phyloP scores from a whole-genome alignment of 2,329 filamentous ascomycete genomes.

The Diaporthe eres region DNA sequence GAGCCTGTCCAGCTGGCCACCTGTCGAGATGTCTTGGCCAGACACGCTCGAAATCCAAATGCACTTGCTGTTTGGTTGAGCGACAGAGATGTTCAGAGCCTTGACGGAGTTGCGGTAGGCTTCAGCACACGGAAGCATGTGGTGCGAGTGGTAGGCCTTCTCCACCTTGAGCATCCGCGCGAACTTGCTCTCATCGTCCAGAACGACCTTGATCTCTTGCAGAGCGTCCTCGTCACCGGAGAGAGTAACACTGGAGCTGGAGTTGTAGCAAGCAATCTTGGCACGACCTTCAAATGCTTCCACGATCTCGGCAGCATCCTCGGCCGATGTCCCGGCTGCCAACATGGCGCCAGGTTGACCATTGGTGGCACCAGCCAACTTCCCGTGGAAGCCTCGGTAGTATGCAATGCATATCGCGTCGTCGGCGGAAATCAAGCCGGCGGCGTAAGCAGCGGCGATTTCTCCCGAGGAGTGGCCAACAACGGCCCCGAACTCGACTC shows the following conservation, averaged over 20 bases:
- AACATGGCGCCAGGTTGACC: conserved; percentile 22
- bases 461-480: conserved; percentile 48
- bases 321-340: background rate
- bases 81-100: conserved; percentile 43
- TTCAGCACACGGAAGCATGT: conserved; percentile 54
- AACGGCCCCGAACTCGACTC: conserved; percentile 46
- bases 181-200: conserved; percentile 52
- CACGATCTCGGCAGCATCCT: conserved; percentile 41
- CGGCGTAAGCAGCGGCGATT: conserved; percentile 29
- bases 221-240: conserved; percentile 49
- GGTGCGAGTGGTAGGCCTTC: conserved; percentile 60
- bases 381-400: conserved; percentile 41
- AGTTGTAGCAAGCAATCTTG: conserved; percentile 6
- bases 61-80: conserved; percentile 4
- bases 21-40: background rate
- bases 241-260: conserved; percentile 46
- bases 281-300: background rate
- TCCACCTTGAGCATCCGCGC: conserved; percentile 56
- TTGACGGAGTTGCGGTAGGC: conserved; percentile 48
- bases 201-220: conserved; percentile 48
- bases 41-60: conserved; percentile 47
- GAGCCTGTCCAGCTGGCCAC: background rate
- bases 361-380: background rate
- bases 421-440: background rate
- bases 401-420: conserved; percentile 48